Conservation (phyloP, 2,329 filamentous ascomycete species). For the Exophiala oligosperma region DNA sequence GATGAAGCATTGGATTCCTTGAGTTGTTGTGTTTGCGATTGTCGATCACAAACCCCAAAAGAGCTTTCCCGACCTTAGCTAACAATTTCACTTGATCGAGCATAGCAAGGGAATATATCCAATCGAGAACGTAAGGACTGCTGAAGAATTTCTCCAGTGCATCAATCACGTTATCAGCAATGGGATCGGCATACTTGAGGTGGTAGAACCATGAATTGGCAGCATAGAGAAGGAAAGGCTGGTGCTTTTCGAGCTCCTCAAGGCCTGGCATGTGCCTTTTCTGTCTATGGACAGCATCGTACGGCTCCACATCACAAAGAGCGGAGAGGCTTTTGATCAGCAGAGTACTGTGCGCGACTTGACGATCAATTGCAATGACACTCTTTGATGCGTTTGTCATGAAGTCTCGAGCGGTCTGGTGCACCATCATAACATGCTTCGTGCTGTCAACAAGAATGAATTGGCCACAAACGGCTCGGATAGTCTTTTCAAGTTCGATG, state of each 20-base stretch:
- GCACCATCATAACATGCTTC: conserved; percentile 27
- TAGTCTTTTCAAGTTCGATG: conserved; percentile 27
- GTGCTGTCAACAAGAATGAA: conserved; percentile 31
- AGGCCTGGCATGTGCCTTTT: not conserved
- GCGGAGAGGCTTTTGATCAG: conserved; percentile 7
- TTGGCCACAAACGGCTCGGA: conserved; percentile 32
- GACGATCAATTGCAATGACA: not conserved
- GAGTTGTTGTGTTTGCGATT: conserved; percentile 22
- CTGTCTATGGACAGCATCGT: too few relatives aligned
- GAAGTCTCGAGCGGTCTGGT: conserved; percentile 33
- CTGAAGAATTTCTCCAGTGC: conserved; percentile 16
- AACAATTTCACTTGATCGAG: conserved; percentile 31
- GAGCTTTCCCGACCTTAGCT: conserved; percentile 30
- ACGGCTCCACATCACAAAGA: not conserved
- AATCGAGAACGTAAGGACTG: conserved; percentile 32
- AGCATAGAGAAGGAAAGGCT: conserved; percentile 17
- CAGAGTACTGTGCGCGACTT: conserved; percentile 4
- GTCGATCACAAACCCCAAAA: conserved; percentile 19
- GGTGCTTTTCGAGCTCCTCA: not conserved
- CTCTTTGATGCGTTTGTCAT: conserved; percentile 1
- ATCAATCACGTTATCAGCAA: conserved; percentile 5
- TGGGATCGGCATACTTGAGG: conserved; percentile 3
- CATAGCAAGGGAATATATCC: conserved; percentile 36
- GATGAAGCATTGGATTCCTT: conserved; percentile 17
- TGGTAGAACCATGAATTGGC: conserved; percentile 25